Conservation (phyloP, 192 early-diverging fungal species). For the Backusella morwellensis region DNA sequence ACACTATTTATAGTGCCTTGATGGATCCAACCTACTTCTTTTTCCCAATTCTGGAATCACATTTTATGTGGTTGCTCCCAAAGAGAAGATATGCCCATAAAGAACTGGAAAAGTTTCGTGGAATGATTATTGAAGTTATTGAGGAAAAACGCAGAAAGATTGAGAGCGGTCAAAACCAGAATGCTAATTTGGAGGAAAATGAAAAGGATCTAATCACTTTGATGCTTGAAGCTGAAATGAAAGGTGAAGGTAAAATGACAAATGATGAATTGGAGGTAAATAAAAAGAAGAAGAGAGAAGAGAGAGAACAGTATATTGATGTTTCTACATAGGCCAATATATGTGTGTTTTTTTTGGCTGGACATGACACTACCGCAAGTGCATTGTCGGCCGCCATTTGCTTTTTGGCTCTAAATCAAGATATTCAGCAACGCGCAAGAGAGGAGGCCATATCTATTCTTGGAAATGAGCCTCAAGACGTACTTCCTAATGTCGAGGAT, state of each 20-base stretch:
- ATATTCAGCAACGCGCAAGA: conserved; percentile 56
- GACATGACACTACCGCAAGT: conserved; percentile 57
- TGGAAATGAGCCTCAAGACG: conserved; percentile 49
- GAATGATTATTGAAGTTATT: background rate
- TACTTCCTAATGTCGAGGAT: conserved; percentile 51
- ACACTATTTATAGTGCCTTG: background rate
- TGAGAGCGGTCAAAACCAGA: background rate
- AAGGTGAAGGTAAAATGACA: background rate
- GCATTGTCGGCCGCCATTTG: conserved; percentile 46
- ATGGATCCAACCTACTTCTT: background rate
- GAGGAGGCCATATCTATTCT: conserved; percentile 48
- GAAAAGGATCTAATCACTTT: background rate
- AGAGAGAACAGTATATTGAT: too few species aligned
- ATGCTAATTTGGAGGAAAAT: background rate
- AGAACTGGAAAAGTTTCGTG: background rate
- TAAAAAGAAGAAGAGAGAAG: background rate
- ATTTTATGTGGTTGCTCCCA: background rate
- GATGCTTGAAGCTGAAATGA: background rate
- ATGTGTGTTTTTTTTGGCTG: background rate
- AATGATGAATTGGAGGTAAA: background rate
- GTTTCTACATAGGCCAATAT: background rate
- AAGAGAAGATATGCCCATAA: background rate
- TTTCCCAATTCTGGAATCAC: background rate
- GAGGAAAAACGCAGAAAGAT: background rate
- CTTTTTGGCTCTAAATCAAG: conserved; percentile 44